These are phyloP conservation scores for Cystofilobasidium bisporidii DNA, from an alignment of 768 basidiomycete genomes.

Conservation along the genomic window DNA sequence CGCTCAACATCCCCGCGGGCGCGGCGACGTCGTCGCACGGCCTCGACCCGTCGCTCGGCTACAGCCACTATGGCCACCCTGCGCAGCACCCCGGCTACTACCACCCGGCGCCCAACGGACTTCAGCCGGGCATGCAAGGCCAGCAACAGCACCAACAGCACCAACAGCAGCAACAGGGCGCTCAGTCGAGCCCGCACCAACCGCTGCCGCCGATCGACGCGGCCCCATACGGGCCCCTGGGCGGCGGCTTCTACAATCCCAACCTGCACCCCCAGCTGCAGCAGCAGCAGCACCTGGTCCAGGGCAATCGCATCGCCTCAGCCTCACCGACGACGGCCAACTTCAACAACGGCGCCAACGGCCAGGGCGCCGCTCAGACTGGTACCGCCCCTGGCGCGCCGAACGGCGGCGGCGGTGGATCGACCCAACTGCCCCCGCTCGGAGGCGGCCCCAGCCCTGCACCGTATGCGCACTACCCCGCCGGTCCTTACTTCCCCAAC, in stretches of 20 bases:
- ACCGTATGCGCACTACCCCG: neutral
- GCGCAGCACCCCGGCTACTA: neutral
- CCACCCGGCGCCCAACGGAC: neutral
- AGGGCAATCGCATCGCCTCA: neutral
- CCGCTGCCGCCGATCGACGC: constrained; percentile 1
- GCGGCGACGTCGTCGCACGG: neutral
- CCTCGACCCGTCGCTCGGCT: neutral
- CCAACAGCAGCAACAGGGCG: neutral
- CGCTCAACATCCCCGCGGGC: neutral
- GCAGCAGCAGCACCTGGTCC: neutral
- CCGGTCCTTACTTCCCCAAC: neutral
- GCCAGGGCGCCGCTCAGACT: too few relatives aligned
- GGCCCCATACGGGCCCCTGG: neutral
- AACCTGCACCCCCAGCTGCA: neutral
- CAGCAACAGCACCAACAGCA: too few relatives aligned
- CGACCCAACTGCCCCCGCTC: constrained; percentile 1
- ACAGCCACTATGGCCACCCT: neutral
- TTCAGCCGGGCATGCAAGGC: neutral
- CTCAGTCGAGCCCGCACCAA: neutral
- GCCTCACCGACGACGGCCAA: neutral
- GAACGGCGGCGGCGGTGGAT: neutral
- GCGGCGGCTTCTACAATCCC: neutral
- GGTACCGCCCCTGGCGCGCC: neutral
- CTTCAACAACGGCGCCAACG: neutral
- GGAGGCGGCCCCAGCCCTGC: neutral